These are phyloP conservation scores for Lithohypha guttulata DNA, from an alignment of 2,329 filamentous ascomycete species.

Conservation along the genomic window DNA sequence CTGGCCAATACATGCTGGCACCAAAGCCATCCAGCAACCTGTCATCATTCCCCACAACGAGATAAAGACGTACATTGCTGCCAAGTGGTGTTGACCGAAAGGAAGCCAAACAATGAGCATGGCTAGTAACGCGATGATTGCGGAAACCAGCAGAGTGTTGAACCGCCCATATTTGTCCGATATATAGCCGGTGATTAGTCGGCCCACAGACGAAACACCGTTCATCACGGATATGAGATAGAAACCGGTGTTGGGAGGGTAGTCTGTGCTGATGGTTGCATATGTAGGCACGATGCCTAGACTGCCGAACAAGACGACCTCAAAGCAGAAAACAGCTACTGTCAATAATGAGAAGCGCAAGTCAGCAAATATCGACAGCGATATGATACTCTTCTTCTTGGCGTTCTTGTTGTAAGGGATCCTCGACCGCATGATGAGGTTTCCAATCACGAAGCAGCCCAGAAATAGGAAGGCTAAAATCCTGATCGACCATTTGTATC, in stretches of 20 bases:
- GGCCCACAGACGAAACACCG: constrained; percentile 33
- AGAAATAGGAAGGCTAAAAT: constrained; percentile 29
- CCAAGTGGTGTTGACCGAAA: constrained; percentile 31
- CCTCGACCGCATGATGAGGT: constrained; percentile 27
- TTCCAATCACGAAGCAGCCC: constrained; percentile 25
- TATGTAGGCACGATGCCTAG: constrained; percentile 39
- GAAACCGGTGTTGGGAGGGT: constrained; percentile 28
- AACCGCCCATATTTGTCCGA: constrained; percentile 38
- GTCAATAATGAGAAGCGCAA: constrained; percentile 34
- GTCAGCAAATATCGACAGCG: constrained; percentile 33
- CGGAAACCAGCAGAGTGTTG: constrained; percentile 33
- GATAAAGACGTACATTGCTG: constrained; percentile 35
- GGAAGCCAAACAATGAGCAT: constrained; percentile 38
- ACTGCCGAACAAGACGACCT: constrained; percentile 41
- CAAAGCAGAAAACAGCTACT: constrained; percentile 35
- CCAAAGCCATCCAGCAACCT: constrained; percentile 38
- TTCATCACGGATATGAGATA: constrained; percentile 38
- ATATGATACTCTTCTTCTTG: constrained; percentile 25
- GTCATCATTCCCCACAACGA: constrained; percentile 41
- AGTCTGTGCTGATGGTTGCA: constrained; percentile 29
- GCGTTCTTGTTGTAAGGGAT: constrained; percentile 23
- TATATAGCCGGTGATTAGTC: constrained; percentile 34
- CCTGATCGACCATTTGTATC: constrained; percentile 29
- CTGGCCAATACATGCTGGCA: constrained; percentile 36
- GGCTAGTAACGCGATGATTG: constrained; percentile 29